These are phyloP conservation scores for Cladobotryum mycophilum DNA, from an alignment of 2,329 filamentous ascomycete genomes.

Conservation along the genomic window DNA sequence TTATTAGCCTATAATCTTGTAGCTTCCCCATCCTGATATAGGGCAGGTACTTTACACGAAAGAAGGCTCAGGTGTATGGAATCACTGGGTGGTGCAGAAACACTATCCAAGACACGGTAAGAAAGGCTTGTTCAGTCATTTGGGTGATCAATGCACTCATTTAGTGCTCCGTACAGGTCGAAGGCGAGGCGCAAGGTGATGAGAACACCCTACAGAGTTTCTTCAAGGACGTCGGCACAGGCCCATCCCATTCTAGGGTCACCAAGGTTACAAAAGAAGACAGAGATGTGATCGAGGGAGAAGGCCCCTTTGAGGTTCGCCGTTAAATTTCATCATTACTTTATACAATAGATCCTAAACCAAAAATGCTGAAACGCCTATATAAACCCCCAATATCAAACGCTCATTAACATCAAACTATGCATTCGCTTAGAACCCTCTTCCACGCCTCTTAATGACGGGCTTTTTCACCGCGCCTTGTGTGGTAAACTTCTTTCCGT, in stretches of 20 bases:
- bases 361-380: neutral
- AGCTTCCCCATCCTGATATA: neutral
- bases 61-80: slow-evolving; percentile 42
- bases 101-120: slow-evolving; percentile 48
- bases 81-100: slow-evolving; percentile 60
- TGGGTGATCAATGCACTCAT: neutral
- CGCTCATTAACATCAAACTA: neutral
- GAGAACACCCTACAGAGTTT: slow-evolving; percentile 60
- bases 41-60: slow-evolving; percentile 47
- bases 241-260: slow-evolving; percentile 67
- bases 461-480: slow-evolving; percentile 58
- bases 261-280: slow-evolving; percentile 65
- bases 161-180: slow-evolving; percentile 61
- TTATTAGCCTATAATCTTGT: neutral
- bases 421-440: slow-evolving; percentile 38
- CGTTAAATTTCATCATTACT: slow-evolving; percentile 19
- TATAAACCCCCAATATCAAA: neutral
- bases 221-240: slow-evolving; percentile 66
- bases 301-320: slow-evolving; percentile 58
- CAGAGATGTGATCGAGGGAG: slow-evolving; percentile 58
- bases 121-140: neutral
- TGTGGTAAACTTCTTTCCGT: slow-evolving; percentile 52
- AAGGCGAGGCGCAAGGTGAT: slow-evolving; percentile 80
- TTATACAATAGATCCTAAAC: neutral
- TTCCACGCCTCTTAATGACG: slow-evolving; percentile 48